Evolutionary conservation across 306 rosid species (phyloP).

Genomic region (Carpinus fangiana): DNA sequence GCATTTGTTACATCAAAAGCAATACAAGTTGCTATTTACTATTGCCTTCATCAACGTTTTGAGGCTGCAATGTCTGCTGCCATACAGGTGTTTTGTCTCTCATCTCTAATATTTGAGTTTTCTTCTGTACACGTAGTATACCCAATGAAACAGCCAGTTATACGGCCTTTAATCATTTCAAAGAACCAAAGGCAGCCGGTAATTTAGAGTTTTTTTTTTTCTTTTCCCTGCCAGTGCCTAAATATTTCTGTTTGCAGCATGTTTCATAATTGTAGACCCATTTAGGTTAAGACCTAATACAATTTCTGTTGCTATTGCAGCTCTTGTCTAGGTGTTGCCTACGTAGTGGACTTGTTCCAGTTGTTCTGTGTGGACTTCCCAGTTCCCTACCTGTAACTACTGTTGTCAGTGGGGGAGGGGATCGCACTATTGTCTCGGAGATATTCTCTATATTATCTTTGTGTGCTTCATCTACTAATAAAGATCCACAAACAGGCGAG

Average conservation of each 20-base stretch:
- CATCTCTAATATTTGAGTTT: slow-evolving; percentile 7
- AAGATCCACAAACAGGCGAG: slow-evolving; percentile 60
- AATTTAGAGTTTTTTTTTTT: not conserved
- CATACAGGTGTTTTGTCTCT: slow-evolving; percentile 66
- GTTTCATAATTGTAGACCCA: slow-evolving; percentile 10
- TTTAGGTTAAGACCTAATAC: not conserved
- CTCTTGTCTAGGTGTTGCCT: slow-evolving; percentile 80
- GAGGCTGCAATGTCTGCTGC: slow-evolving; percentile 73
- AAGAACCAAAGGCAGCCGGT: not conserved
- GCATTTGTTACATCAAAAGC: slow-evolving; percentile 78
- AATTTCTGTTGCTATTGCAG: slow-evolving; percentile 48
- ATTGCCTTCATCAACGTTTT: slow-evolving; percentile 79
- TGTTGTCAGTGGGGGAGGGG: slow-evolving; percentile 95
- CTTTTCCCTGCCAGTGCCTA: not conserved
- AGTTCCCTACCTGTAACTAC: slow-evolving; percentile 85
- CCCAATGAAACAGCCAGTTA: not conserved
- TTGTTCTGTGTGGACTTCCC: slow-evolving; percentile 87
- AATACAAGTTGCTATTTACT: slow-evolving; percentile 76
- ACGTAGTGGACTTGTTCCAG: slow-evolving; percentile 64
- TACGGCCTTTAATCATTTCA: not conserved
- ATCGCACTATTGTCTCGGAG: slow-evolving; percentile 84
- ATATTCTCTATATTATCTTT: slow-evolving; percentile 65
- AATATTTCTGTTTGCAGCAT: slow-evolving; percentile 10
- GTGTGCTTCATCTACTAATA: slow-evolving; percentile 57
- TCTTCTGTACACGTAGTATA: not conserved